Conservation (phyloP, 73 alveolate genomes). For the Paramecium tetraurelia region DNA sequence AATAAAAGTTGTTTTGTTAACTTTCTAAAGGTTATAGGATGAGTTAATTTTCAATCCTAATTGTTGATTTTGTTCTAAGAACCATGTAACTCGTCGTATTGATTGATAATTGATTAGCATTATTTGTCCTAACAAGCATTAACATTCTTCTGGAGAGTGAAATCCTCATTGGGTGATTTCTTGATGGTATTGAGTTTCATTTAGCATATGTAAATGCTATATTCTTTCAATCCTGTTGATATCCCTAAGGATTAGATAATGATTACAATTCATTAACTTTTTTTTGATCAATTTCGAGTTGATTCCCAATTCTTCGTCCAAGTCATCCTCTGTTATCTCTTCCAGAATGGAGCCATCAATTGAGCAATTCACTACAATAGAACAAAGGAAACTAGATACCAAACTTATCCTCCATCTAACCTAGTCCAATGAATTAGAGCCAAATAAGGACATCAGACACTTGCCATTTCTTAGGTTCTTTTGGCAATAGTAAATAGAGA, state of each 20-base stretch:
- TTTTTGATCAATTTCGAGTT: neutral
- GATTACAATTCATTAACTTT: conserved; percentile 11
- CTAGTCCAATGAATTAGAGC: conserved; percentile 30
- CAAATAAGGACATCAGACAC: conserved; percentile 1
- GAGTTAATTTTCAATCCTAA: neutral
- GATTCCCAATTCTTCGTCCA: neutral
- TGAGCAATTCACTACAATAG: neutral
- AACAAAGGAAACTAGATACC: neutral
- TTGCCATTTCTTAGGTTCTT: conserved; percentile 48
- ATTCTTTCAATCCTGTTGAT: neutral
- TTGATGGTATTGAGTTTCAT: neutral
- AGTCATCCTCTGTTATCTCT: conserved; percentile 6
- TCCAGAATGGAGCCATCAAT: conserved; percentile 18
- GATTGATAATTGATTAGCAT: neutral
- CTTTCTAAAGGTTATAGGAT: conserved; percentile 81
- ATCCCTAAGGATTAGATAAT: neutral
- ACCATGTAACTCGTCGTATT: neutral
- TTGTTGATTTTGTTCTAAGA: neutral
- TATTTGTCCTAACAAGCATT: neutral
- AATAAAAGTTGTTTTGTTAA: conserved; percentile 74
- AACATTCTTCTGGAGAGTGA: neutral
- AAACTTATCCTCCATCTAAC: neutral
- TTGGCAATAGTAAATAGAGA: conserved; percentile 22
- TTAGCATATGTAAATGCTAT: neutral
- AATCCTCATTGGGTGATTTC: neutral